Base-by-base conservation (phyloP, 2,329 filamentous ascomycete genomes). In the Penicillium capsulatum region DNA sequence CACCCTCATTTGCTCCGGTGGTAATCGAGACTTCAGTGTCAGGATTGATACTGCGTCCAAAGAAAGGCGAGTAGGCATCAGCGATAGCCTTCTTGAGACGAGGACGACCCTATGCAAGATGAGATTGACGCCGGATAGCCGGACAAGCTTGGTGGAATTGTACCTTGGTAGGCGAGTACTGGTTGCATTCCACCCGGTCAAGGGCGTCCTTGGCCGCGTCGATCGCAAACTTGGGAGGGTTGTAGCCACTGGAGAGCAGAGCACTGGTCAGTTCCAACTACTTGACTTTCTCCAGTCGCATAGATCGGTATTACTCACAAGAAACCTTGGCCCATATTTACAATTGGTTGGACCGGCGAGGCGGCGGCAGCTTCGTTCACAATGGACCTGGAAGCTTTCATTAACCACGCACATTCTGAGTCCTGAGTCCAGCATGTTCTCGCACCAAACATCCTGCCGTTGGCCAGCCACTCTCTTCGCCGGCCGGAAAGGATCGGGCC, bases 21-120 rank as follows among this genome's bases (percentile, higher is more conserved):
- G 92, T 97, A 63, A 98, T 88, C 15, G 88, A 90, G 45, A 98
- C 84, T 64, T 98, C 92, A 2, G 83, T 95, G 26, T 95, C 87
- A 0, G 91, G 87, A 64, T 98, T 76, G 31, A 98, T 67, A 47
- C 77, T 73, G 38, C 86, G 80, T 24, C 87, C 88, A 73, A 94
- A 97, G 65, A 84, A 83, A 1, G 89, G 87, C 10, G 88, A 85
- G 70, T 98, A 98, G 15, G 92, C 86, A 57, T 94, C 81, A 2
- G 92, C 86, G 57, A 98, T 83, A 36, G 92, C 92, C 72, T 97
- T 87, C 75, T 84, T 91, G 59, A 98, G 75, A 39, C 91, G 79
- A 29, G 92, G 91, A 5, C 91, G 82, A 45, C 92, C 92, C 72
- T 79, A 45, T 29, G 24, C 9, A 14, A 2, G 17, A 33, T 55